Conservation (phyloP, 2,329 filamentous ascomycete genomes). For the Penicillium psychrosexuale region DNA sequence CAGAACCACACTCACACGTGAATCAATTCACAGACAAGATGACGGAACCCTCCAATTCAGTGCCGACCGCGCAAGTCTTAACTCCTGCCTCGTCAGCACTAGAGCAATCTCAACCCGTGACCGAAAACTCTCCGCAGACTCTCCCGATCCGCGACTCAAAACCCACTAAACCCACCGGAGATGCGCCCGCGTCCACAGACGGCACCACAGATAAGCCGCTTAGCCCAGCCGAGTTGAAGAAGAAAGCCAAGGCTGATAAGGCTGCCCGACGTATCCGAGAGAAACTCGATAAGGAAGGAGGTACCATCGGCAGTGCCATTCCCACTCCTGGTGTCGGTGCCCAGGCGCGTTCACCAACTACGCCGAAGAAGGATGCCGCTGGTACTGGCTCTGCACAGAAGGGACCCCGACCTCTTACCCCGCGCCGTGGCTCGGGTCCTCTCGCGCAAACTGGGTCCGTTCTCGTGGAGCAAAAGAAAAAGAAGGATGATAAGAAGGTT, state of each 20-base stretch:
- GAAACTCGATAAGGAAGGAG: conserved; percentile 54
- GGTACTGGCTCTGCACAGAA: conserved; percentile 29
- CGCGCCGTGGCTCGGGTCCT: conserved; percentile 35
- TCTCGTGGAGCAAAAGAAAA: conserved; percentile 45
- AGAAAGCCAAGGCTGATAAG: conserved; percentile 86
- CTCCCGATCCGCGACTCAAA: conserved; percentile 26
- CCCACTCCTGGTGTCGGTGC: conserved; percentile 33
- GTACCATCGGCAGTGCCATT: conserved; percentile 39
- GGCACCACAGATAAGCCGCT: conserved; percentile 34
- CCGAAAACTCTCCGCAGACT: conserved; percentile 18
- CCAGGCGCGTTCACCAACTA: conserved; percentile 20
- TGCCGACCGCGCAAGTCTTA: conserved; percentile 15
- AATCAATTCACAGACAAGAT: conserved; percentile 24
- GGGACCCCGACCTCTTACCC: conserved; percentile 28
- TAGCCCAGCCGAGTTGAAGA: conserved; percentile 72
- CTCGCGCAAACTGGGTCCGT: conserved; percentile 37
- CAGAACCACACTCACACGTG: conserved; percentile 20
- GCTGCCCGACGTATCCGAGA: conserved; percentile 74
- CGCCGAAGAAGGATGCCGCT: conserved; percentile 32
- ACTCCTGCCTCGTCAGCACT: conserved; percentile 15
- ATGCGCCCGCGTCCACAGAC: conserved; percentile 20
- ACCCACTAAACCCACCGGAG: conserved; percentile 24
- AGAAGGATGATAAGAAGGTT: conserved; percentile 63
- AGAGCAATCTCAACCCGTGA: conserved; percentile 18
- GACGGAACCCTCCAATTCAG: conserved; percentile 26